Evolutionary conservation across 1,284 basidiomycete species (phyloP).

Genomic region (Crocinoboletus sp.): DNA sequence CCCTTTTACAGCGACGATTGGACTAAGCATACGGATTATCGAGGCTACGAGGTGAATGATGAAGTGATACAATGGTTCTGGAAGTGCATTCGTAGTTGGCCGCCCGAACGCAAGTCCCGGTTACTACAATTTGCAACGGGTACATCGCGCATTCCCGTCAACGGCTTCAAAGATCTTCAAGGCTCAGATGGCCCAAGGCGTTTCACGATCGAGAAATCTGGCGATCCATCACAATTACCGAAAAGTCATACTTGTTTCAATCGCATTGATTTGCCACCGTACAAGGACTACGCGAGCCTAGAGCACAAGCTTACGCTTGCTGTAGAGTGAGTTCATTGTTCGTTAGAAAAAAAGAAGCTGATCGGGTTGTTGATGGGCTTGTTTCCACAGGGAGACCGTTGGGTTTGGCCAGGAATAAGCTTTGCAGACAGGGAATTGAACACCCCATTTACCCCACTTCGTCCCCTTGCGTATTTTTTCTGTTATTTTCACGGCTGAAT

Average conservation of each 20-base stretch:
- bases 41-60: conserved; percentile 70
- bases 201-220: conserved; percentile 89
- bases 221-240: conserved; percentile 80
- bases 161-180: conserved; percentile 94
- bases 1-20: conserved; percentile 55
- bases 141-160: conserved; percentile 88
- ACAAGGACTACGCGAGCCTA: conserved; percentile 77
- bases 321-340: conserved; percentile 57
- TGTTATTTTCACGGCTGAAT: conserved; percentile 7
- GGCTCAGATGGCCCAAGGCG: conserved; percentile 89
- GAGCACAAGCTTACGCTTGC: conserved; percentile 84
- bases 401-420: conserved; percentile 63
- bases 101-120: conserved; percentile 88
- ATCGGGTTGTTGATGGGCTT: conserved; percentile 9
- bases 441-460: conserved; percentile 18
- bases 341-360: neutral
- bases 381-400: conserved; percentile 54
- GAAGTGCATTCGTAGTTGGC: conserved; percentile 92
- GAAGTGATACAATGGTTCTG: conserved; percentile 98
- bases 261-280: conserved; percentile 81
- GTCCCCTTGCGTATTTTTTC: conserved; percentile 1
- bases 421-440: neutral
- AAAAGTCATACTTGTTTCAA: conserved; percentile 89
- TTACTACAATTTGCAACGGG: conserved; percentile 91
- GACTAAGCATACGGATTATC: conserved; percentile 75